Evolutionary conservation across 2,329 filamentous ascomycete species (phyloP).

Genomic region (Calycina marina): DNA sequence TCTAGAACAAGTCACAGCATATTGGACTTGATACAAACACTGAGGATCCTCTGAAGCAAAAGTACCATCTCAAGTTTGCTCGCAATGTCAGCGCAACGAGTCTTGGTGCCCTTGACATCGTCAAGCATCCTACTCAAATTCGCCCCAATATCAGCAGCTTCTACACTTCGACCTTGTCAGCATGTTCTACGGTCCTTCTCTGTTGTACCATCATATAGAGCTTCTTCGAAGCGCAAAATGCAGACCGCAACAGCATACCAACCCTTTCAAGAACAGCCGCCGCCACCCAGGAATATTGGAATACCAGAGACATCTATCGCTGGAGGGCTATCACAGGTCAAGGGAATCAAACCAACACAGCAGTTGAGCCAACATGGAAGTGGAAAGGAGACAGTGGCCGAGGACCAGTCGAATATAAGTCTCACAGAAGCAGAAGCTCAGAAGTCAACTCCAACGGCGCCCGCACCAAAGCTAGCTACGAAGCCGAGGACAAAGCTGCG

Average conservation of each 20-base stretch:
- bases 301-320: conserved; percentile 47
- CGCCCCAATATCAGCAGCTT: conserved; percentile 17
- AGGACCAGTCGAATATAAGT: conserved; percentile 27
- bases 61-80: too few relatives aligned
- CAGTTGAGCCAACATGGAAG: conserved; percentile 22
- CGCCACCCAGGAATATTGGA: conserved; percentile 38
- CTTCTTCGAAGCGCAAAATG: conserved; percentile 43
- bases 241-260: conserved; percentile 52
- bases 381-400: conserved; percentile 3
- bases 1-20: too few relatives aligned
- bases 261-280: conserved; percentile 39
- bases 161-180: conserved; percentile 25
- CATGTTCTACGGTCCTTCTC: conserved; percentile 32
- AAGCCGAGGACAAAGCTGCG: conserved; percentile 54
- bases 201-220: conserved; percentile 26
- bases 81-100: conserved; percentile 20
- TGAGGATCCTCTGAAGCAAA: too few relatives aligned
- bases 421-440: conserved; percentile 52
- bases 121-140: conserved; percentile 17
- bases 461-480: conserved; percentile 21
- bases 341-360: conserved; percentile 32
- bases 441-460: conserved; percentile 37
- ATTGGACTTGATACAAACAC: too few relatives aligned
- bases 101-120: conserved; percentile 20
- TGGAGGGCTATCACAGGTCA: conserved; percentile 26